phyloP scores from a whole-genome alignment of 192 early-diverging fungal genomes.

The Chytriomyces hyalinus region DNA sequence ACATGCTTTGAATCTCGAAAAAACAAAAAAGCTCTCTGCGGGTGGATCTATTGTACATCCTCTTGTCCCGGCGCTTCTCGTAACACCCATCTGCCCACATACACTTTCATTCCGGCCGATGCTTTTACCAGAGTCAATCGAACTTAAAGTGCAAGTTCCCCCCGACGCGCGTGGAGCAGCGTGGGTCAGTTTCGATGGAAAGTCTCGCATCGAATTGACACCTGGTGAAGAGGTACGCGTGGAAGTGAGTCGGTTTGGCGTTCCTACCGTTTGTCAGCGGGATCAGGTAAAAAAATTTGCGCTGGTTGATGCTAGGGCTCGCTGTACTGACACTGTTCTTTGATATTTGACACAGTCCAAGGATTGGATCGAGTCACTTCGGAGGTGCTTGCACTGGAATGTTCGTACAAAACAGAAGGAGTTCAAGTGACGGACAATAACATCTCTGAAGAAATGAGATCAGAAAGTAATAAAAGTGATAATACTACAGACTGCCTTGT shows the following conservation, averaged over 20 bases:
- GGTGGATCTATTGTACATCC: slow-evolving; percentile 96
- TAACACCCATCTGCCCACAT: slow-evolving; percentile 69
- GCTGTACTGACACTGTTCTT: background rate
- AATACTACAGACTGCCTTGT: background rate
- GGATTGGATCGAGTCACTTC: slow-evolving; percentile 93
- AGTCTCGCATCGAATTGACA: slow-evolving; percentile 84
- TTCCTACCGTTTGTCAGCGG: slow-evolving; percentile 83
- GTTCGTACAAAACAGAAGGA: slow-evolving; percentile 86
- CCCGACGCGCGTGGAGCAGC: slow-evolving; percentile 83
- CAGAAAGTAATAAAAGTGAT: no score
- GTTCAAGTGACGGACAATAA: slow-evolving; percentile 46
- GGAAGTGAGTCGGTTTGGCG: slow-evolving; percentile 82
- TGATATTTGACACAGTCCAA: slow-evolving; percentile 1
- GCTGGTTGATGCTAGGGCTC: no score
- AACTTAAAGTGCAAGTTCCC: slow-evolving; percentile 86
- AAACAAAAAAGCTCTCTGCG: slow-evolving; percentile 68
- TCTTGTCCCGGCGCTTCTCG: slow-evolving; percentile 84
- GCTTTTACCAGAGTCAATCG: slow-evolving; percentile 92
- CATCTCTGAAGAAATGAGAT: no score
- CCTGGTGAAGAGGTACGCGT: slow-evolving; percentile 92
- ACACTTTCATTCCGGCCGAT: slow-evolving; percentile 86
- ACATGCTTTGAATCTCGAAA: no score
- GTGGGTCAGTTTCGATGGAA: slow-evolving; percentile 90
- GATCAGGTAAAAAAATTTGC: slow-evolving; percentile 54
- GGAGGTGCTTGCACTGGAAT: slow-evolving; percentile 92